phyloP scores from a whole-genome alignment of 75 land plant species.

The Pinus albicaulis region DNA sequence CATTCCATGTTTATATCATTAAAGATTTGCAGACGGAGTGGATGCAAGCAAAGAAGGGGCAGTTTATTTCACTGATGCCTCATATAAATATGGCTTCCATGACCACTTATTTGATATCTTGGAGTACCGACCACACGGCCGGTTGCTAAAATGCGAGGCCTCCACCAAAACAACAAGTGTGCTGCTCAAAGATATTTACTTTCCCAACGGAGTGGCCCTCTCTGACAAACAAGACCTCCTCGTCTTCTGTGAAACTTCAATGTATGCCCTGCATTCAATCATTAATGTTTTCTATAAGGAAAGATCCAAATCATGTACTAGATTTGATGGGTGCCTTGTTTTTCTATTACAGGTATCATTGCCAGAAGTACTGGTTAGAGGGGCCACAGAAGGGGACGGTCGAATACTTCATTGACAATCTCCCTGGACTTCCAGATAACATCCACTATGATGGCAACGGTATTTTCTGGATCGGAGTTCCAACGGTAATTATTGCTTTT shows the following conservation, averaged over 20 bases:
- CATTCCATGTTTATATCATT: too few species aligned
- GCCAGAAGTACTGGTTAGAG: constrained; percentile 32
- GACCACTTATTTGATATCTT: constrained; percentile 14
- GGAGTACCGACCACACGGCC: constrained; percentile 56
- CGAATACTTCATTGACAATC: constrained; percentile 43
- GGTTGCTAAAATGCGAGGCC: constrained; percentile 66
- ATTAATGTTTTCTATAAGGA: not conserved
- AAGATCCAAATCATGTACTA: not conserved
- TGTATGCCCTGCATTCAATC: constrained; percentile 24
- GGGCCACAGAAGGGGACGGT: constrained; percentile 51
- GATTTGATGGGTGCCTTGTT: not conserved
- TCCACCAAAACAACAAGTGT: constrained; percentile 39
- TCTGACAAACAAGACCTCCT: constrained; percentile 45
- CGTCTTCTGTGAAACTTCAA: constrained; percentile 52
- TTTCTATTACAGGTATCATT: not conserved
- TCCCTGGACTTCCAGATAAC: constrained; percentile 82
- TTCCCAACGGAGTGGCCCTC: constrained; percentile 76
- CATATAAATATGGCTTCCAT: constrained; percentile 35
- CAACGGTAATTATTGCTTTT: too few species aligned
- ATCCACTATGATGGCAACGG: constrained; percentile 52
- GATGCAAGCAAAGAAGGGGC: constrained; percentile 58
- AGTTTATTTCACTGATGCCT: constrained; percentile 81
- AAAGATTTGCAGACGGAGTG: constrained; percentile 1
- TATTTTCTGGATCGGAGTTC: constrained; percentile 56
- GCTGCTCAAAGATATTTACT: constrained; percentile 47